phyloP scores from a whole-genome alignment of 139 green algal genomes.

The Micractinium sp. region DNA sequence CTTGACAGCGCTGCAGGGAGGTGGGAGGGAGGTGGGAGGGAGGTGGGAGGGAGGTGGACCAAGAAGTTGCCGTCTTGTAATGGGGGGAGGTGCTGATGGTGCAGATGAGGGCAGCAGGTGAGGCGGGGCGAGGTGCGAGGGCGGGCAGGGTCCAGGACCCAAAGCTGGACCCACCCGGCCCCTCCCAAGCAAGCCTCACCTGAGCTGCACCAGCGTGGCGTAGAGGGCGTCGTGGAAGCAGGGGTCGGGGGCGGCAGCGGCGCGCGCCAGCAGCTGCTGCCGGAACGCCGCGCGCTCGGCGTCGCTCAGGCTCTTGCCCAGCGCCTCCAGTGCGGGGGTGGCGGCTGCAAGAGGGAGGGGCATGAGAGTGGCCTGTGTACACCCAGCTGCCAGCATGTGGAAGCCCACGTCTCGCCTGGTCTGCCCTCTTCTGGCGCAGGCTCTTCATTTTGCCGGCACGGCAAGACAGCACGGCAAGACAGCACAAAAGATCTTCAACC shows the following conservation, averaged over 20 bases:
- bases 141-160: too few relatives aligned
- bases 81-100: too few relatives aligned
- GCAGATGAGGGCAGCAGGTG: too few relatives aligned
- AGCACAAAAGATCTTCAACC: too few relatives aligned
- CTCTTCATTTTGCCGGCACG: too few relatives aligned
- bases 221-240: slow-evolving; percentile 69
- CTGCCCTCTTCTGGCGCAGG: too few relatives aligned
- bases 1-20: slow-evolving; percentile 10
- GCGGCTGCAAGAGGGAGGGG: not conserved
- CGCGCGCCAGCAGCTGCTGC: slow-evolving; percentile 32
- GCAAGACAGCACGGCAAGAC: too few relatives aligned
- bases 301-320: slow-evolving; percentile 42
- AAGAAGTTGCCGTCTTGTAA: too few relatives aligned
- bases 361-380: not conserved
- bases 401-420: too few relatives aligned
- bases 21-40: not conserved
- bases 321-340: slow-evolving; percentile 39
- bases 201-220: slow-evolving; percentile 57
- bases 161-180: too few relatives aligned
- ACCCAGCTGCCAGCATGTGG: too few relatives aligned
- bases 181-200: slow-evolving; percentile 6
- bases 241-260: slow-evolving; percentile 45
- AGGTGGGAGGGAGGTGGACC: not conserved
- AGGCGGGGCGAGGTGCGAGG: too few relatives aligned
- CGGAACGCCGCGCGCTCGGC: slow-evolving; percentile 37